Conservation (phyloP, 169 alveolate genomes). For the Cyclospora cayetanensis region DNA sequence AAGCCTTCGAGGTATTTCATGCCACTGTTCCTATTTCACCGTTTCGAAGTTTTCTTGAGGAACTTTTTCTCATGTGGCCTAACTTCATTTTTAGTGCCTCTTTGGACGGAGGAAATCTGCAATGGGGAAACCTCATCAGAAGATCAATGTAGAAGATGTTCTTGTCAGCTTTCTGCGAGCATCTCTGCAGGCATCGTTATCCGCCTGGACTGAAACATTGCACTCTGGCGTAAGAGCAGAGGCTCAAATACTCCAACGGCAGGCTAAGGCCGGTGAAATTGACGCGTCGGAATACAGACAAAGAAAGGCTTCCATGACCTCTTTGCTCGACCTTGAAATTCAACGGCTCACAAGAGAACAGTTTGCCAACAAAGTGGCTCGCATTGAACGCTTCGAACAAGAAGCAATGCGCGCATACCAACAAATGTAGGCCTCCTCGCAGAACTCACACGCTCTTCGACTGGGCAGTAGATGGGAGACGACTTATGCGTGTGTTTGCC, state of each 20-base stretch:
- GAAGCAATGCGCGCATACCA: slow-evolving; percentile 48
- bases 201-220: slow-evolving; percentile 44
- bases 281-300: slow-evolving; percentile 48
- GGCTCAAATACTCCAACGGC: slow-evolving; percentile 45
- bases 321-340: slow-evolving; percentile 12
- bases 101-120: too few relatives aligned
- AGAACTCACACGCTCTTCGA: too few relatives aligned
- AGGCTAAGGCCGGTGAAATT: slow-evolving; percentile 38
- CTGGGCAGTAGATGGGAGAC: too few relatives aligned
- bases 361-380: slow-evolving; percentile 22
- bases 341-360: slow-evolving; percentile 55
- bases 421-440: not conserved
- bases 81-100: too few relatives aligned
- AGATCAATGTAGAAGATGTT: too few relatives aligned
- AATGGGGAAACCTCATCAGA: too few relatives aligned
- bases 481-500: too few relatives aligned
- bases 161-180: too few relatives aligned
- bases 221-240: slow-evolving; percentile 36
- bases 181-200: slow-evolving; percentile 39
- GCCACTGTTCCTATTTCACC: too few relatives aligned
- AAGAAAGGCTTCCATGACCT: slow-evolving; percentile 17
- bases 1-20: slow-evolving; percentile 42
- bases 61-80: too few relatives aligned
- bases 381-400: slow-evolving; percentile 44
- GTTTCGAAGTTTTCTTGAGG: too few relatives aligned